Evolutionary conservation across 441 rosid species (phyloP), one percentile per base, ranked within the genome.

Genomic region (Gossypium trilobum): DNA sequence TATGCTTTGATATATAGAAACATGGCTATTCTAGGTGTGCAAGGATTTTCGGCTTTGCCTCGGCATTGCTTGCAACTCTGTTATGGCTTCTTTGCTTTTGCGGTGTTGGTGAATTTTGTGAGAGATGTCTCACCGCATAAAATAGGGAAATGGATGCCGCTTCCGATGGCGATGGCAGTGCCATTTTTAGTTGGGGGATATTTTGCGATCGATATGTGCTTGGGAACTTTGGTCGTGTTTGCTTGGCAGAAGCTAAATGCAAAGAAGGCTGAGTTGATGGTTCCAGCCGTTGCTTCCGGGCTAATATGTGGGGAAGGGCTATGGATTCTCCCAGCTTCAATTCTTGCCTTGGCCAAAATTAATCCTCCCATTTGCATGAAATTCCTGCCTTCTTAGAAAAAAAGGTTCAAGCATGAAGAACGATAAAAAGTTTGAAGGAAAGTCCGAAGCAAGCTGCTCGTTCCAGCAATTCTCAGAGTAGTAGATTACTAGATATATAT

Each of bases 11-110:
- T 89, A 7, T 89, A 89, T 78, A 75, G 94, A 27, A 89, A 89
- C 89, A 89, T 89, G 91, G 94, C 91, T 0, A 83, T 89, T 66
- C 73, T 87, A 0, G 89, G 90, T 0, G 91, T 86, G 1, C 78
- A 89, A 63, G 95, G 95, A 7, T 82, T 87, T 77, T 89, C 91
- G 0, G 95, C 90, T 33, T 84, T 89, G 71, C 91, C 95, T 13
- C 81, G 0, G 5, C 95, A 89, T 73, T 87, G 95, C 79, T 72
- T 89, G 78, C 88, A 89, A 83, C 75, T 86, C 22, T 88, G 91
- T 46, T 89, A 87, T 1, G 87, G 88, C 3, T 86, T 88, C 80
- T 86, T 89, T 62, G 88, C 79, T 23, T 86, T 87, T 1, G 91
- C 92, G 0, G 80, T 88, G 61, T 74, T 60, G 0, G 81, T 81